Percentiles rank a stretch among this genome's conserved stretches.
Conservation (phyloP, 1,139 yeast genomes). For the Candida glucosophila region DNA sequence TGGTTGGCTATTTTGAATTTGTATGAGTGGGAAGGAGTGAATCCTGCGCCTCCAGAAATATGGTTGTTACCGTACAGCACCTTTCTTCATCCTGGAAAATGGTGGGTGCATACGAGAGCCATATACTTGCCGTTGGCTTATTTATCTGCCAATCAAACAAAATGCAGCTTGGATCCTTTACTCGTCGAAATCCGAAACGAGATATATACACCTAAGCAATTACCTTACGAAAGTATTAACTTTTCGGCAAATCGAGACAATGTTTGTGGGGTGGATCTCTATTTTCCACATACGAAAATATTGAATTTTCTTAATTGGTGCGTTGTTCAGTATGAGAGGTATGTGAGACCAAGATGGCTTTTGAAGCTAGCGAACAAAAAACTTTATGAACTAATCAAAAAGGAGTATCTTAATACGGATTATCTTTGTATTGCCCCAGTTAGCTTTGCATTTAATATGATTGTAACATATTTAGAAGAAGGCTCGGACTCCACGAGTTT, state of each 20-base stretch:
- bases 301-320: conserved; percentile 57
- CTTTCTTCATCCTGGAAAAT: conserved; percentile 89
- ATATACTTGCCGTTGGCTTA: conserved; percentile 86
- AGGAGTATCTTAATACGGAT: conserved; percentile 74
- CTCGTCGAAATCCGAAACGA: conserved; percentile 63
- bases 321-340: conserved; percentile 58
- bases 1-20: conserved; percentile 77
- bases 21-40: conserved; percentile 94
- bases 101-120: conserved; percentile 99
- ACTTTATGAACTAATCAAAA: conserved; percentile 57
- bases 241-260: conserved; percentile 67
- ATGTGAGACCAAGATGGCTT: conserved; percentile 69
- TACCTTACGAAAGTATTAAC: conserved; percentile 58
- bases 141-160: conserved; percentile 48
- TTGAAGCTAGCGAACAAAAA: conserved; percentile 41
- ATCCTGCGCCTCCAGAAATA: conserved; percentile 95
- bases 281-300: conserved; percentile 78
- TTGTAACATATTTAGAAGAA: conserved; percentile 61
- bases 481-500: conserved; percentile 64
- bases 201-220: conserved; percentile 44
- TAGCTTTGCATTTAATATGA: conserved; percentile 73
- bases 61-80: conserved; percentile 78
- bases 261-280: conserved; percentile 87
- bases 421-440: conserved; percentile 90
- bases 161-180: conserved; percentile 58